Percentiles rank a stretch among this genome's conserved stretches.
phyloP scores from a whole-genome alignment of 169 alveolate genomes.

The Plasmodium sp. region DNA sequence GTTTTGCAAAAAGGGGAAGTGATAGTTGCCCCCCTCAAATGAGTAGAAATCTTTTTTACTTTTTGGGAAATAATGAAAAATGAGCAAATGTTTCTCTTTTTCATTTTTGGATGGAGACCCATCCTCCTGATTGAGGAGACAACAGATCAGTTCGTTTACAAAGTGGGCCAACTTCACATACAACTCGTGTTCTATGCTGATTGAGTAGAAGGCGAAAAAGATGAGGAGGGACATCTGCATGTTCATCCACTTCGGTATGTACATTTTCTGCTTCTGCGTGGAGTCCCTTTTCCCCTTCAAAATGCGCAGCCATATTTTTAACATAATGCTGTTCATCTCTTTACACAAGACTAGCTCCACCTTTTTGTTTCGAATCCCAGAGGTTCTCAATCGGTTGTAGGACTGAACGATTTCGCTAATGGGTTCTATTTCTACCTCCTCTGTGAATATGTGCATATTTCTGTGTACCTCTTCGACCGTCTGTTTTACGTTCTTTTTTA shows the following conservation, averaged over 20 bases:
- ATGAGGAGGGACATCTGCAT: conserved; percentile 6
- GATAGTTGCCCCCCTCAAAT: conserved; percentile 20
- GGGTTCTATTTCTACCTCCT: background rate
- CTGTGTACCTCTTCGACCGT: background rate
- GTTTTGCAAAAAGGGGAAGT: conserved; percentile 18
- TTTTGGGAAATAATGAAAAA: conserved; percentile 61
- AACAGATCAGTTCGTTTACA: conserved; percentile 6
- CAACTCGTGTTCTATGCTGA: conserved; percentile 56
- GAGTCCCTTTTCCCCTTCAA: conserved; percentile 14
- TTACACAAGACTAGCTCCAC: conserved; percentile 2
- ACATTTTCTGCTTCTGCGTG: background rate
- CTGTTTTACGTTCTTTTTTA: conserved; percentile 13
- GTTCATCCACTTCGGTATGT: conserved; percentile 12
- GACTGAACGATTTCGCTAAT: conserved; percentile 14
- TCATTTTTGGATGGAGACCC: conserved; percentile 24
- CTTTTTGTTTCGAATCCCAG: background rate
- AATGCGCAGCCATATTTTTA: conserved; percentile 29
- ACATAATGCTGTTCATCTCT: background rate
- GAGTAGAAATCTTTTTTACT: conserved; percentile 46
- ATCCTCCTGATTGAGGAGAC: conserved; percentile 8
- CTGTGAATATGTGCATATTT: conserved; percentile 14
- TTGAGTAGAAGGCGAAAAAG: conserved; percentile 8
- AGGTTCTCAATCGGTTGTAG: background rate
- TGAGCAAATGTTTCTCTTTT: conserved; percentile 19
- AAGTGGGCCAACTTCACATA: conserved; percentile 16